phyloP scores from a whole-genome alignment of 2,329 filamentous ascomycete species.

The Beauveria rudraprayagi region DNA sequence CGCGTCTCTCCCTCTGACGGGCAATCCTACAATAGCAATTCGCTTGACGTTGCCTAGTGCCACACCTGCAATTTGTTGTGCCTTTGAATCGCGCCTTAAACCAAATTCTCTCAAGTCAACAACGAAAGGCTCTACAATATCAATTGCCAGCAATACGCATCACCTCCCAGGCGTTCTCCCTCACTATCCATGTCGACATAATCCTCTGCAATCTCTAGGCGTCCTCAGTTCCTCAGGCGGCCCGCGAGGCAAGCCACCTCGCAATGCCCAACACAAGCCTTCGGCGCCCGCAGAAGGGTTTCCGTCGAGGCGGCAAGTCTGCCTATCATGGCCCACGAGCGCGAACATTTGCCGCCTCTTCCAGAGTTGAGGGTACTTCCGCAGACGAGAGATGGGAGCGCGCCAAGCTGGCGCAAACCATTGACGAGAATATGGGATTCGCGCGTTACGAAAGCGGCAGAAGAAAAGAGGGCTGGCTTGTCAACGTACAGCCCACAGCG shows the following conservation, averaged over 20 bases:
- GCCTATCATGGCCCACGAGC: conserved; percentile 59
- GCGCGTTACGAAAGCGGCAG: conserved; percentile 82
- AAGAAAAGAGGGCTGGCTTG: conserved; percentile 79
- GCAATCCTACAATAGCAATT: neutral
- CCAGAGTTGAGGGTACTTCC: conserved; percentile 76
- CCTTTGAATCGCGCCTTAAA: neutral
- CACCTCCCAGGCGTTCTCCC: neutral
- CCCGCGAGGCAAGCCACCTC: conserved; percentile 12
- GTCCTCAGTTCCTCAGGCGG: neutral
- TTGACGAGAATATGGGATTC: conserved; percentile 95
- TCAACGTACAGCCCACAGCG: conserved; percentile 86
- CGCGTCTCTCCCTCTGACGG: conserved; percentile 23
- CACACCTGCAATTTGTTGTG: neutral
- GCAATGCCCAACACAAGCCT: conserved; percentile 54
- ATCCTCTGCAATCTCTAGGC: neutral
- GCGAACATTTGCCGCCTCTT: conserved; percentile 73
- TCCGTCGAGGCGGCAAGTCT: conserved; percentile 59
- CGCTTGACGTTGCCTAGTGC: neutral
- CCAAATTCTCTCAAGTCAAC: neutral
- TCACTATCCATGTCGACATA: conserved; percentile 8
- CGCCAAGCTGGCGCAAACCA: conserved; percentile 70
- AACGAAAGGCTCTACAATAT: neutral
- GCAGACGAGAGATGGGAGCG: conserved; percentile 90
- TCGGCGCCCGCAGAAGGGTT: conserved; percentile 55
- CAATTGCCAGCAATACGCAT: neutral